These are phyloP conservation scores for Alliaria petiolata DNA, from an alignment of 345 rosid species.

Conservation along the genomic window DNA sequence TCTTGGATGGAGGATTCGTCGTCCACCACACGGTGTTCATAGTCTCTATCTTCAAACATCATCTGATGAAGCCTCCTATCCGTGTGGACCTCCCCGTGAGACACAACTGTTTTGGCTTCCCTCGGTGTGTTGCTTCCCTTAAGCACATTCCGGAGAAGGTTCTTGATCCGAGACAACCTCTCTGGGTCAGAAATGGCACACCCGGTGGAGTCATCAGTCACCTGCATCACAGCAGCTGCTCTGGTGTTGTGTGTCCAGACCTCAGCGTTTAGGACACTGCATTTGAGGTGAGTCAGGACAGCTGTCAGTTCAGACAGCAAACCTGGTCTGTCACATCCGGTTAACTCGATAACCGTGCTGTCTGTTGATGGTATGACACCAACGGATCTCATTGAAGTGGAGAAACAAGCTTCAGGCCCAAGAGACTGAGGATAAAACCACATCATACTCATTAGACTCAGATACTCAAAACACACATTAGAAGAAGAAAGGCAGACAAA, in stretches of 20 bases:
- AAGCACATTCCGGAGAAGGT: slow-evolving; percentile 69
- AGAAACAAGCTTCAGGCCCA: slow-evolving; percentile 75
- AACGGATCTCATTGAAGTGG: slow-evolving; percentile 62
- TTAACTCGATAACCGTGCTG: slow-evolving; percentile 78
- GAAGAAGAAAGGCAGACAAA: background rate
- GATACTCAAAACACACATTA: background rate
- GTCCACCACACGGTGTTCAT: slow-evolving; percentile 48
- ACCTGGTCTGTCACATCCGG: slow-evolving; percentile 88
- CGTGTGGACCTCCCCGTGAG: slow-evolving; percentile 59
- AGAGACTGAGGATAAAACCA: slow-evolving; percentile 47
- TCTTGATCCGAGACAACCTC: slow-evolving; percentile 57
- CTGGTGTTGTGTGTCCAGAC: slow-evolving; percentile 93
- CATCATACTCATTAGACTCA: slow-evolving; percentile 19
- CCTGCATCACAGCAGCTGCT: slow-evolving; percentile 91
- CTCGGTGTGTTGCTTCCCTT: slow-evolving; percentile 67
- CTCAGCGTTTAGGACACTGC: slow-evolving; percentile 80
- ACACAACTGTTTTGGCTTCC: slow-evolving; percentile 66
- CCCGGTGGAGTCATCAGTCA: slow-evolving; percentile 68
- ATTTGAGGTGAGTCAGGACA: slow-evolving; percentile 72
- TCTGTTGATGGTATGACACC: slow-evolving; percentile 68
- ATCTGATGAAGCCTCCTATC: slow-evolving; percentile 96
- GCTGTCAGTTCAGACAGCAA: slow-evolving; percentile 88
- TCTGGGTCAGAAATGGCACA: slow-evolving; percentile 62
- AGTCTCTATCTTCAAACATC: slow-evolving; percentile 98
- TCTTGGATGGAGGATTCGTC: slow-evolving; percentile 38